Evolutionary conservation across 495 filamentous ascomycete species (phyloP), one percentile per base, ranked within the genome.

Genomic region (Cercophora scortea): DNA sequence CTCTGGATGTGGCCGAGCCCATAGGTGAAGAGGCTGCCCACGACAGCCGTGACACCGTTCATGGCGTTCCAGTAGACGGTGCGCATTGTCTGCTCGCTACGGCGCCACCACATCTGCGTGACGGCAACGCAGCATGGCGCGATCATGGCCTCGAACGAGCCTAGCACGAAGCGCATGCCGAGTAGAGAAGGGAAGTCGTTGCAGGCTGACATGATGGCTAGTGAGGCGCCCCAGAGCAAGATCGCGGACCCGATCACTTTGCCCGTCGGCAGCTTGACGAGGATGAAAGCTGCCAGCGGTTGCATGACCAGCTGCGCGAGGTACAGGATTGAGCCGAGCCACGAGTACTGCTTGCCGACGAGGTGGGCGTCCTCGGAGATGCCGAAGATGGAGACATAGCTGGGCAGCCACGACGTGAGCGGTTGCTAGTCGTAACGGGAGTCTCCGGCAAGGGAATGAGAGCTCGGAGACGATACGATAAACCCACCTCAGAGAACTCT

Each of bases 1-100:
- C 75, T 80, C 0, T 71, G 50, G 52, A 84, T 81, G 55, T 84
- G 80, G 1, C 79, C 81, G 9, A 86, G 69, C 16, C 79, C 80
- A 49, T 78, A 85, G 1, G 77, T 77, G 33, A 83, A 72, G 35
- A 83, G 50, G 41, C 71, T 72, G 34, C 65, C 72, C 17, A 77
- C 68, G 32, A 78, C 73, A 47, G 68, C 66, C 12, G 72, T 73
- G 5, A 75, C 57, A 6, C 77, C 75, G 49, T 76, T 71, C 76
- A 78, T 80, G 19, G 74, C 66, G 51, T 76, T 76, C 77, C 71
- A 75, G 61, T 73, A 75, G 6, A 66, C 67, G 43, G 73, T 76
- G 0, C 75, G 68, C 40, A 76, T 63, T 3, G 75, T 79, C 60
- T 80, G 74, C 61, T 78, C 74, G 32, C 65, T 56, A 12, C 77